Conservation (phyloP, 805 yeast genomes). For the Ogataea philodendri region DNA sequence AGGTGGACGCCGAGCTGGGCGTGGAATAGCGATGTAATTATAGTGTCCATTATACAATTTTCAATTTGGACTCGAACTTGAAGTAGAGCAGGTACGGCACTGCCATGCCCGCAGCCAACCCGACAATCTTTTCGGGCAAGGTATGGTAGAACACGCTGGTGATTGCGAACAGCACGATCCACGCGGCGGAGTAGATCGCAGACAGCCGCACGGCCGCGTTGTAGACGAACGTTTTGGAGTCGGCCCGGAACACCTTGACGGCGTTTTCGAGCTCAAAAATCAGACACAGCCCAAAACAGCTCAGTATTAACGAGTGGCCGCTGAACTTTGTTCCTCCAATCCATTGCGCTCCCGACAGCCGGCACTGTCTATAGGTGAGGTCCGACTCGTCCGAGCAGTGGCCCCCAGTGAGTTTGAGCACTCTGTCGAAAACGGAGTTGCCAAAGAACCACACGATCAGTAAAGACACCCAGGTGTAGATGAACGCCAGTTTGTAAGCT, state of each 20-base stretch:
- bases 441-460: slow-evolving; percentile 36
- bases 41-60: slow-evolving; percentile 10
- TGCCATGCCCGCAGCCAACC: slow-evolving; percentile 39
- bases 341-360: slow-evolving; percentile 31
- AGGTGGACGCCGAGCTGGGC: slow-evolving; percentile 12
- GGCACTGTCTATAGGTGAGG: slow-evolving; percentile 24
- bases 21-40: slow-evolving; percentile 7
- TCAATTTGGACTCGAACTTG: slow-evolving; percentile 12
- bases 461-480: slow-evolving; percentile 23
- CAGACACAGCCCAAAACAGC: slow-evolving; percentile 34
- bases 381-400: slow-evolving; percentile 30
- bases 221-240: slow-evolving; percentile 4
- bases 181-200: slow-evolving; percentile 26
- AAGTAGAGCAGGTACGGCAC: slow-evolving; percentile 33
- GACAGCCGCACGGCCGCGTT: background rate
- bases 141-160: slow-evolving; percentile 53
- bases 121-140: slow-evolving; percentile 43
- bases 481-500: slow-evolving; percentile 17
- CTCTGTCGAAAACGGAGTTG: slow-evolving; percentile 32
- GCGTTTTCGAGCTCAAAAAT: slow-evolving; percentile 24
- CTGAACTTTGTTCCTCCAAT: slow-evolving; percentile 41
- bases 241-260: slow-evolving; percentile 9
- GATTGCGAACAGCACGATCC: slow-evolving; percentile 41
- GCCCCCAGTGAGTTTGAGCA: slow-evolving; percentile 40
- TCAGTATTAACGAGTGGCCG: slow-evolving; percentile 41